Evolutionary conservation across 164 flowering plant genomes (phyloP).

Genomic region (Aristolochia californica): DNA sequence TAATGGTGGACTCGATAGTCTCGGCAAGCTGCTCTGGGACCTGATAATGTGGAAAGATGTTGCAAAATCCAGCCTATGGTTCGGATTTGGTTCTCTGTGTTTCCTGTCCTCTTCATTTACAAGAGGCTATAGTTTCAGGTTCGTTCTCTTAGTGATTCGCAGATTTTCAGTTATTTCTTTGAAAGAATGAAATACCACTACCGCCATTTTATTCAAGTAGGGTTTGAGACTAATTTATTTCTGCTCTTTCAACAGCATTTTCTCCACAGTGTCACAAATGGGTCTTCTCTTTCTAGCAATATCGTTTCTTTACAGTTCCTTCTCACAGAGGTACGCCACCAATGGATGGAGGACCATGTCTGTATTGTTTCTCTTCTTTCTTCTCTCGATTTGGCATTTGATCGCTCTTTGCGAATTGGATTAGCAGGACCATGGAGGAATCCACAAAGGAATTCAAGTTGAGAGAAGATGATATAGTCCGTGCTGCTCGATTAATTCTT

Average conservation of each 20-base stretch:
- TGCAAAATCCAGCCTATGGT: conserved; percentile 85
- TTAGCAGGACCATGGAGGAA: conserved; percentile 9
- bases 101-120: conserved; percentile 78
- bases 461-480: conserved; percentile 60
- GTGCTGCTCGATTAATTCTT: conserved; percentile 42
- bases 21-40: conserved; percentile 43
- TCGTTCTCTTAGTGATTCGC: neutral
- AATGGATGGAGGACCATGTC: neutral
- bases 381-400: neutral
- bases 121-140: conserved; percentile 66
- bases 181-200: neutral
- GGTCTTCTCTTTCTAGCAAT: conserved; percentile 59
- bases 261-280: conserved; percentile 57
- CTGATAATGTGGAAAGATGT: conserved; percentile 87
- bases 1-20: conserved; percentile 28
- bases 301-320: conserved; percentile 59
- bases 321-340: conserved; percentile 44
- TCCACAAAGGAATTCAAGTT: conserved; percentile 31
- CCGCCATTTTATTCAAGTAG: too few relatives aligned
- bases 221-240: too few relatives aligned
- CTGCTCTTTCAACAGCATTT: conserved; percentile 38
- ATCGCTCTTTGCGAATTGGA: neutral
- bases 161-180: neutral
- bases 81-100: conserved; percentile 77
- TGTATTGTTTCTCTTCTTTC: neutral